Evolutionary conservation across 495 filamentous ascomycete species (phyloP).

Genomic region (Neohortaea acidophila): DNA sequence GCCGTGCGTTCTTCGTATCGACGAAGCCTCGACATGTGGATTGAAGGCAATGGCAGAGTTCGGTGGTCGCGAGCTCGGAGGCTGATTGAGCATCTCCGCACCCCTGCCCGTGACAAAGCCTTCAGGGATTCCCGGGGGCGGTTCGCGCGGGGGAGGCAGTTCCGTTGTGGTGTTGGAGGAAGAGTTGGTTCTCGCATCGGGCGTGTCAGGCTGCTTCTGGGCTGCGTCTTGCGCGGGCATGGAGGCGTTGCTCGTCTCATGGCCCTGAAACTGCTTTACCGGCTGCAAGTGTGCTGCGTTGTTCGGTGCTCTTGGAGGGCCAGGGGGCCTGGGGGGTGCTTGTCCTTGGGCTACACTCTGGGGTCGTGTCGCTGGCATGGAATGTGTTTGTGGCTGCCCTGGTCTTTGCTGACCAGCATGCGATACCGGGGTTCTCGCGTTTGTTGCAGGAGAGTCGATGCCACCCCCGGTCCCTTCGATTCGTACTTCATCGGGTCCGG

Average conservation of each 20-base stretch:
- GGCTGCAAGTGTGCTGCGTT: slow-evolving; percentile 1
- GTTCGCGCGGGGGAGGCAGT: slow-evolving; percentile 7
- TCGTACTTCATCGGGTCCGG: slow-evolving; percentile 19
- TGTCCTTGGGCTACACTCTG: slow-evolving; percentile 15
- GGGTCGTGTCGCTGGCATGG: slow-evolving; percentile 20
- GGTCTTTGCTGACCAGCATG: slow-evolving; percentile 9
- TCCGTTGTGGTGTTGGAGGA: slow-evolving; percentile 5
- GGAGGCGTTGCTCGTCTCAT: slow-evolving; percentile 2
- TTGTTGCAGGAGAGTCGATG: slow-evolving; percentile 13
- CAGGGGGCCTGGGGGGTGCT: slow-evolving; percentile 10
- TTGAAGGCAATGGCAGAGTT: slow-evolving; percentile 49
- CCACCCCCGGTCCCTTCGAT: slow-evolving; percentile 9
- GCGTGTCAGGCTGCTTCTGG: background rate
- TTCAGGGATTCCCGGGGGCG: slow-evolving; percentile 12
- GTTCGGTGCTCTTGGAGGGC: slow-evolving; percentile 6
- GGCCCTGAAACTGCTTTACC: slow-evolving; percentile 1
- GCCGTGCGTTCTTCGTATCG: slow-evolving; percentile 78
- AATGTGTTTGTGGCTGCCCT: slow-evolving; percentile 18
- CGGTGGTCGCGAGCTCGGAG: slow-evolving; percentile 16
- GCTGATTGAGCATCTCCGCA: slow-evolving; percentile 30
- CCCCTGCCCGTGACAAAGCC: slow-evolving; percentile 70
- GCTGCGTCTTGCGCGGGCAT: background rate
- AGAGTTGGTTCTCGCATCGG: slow-evolving; percentile 7
- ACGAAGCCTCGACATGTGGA: slow-evolving; percentile 67
- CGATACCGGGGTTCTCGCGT: no score